Conservation (phyloP, 306 rosid genomes). For the Vigna unguiculata region DNA sequence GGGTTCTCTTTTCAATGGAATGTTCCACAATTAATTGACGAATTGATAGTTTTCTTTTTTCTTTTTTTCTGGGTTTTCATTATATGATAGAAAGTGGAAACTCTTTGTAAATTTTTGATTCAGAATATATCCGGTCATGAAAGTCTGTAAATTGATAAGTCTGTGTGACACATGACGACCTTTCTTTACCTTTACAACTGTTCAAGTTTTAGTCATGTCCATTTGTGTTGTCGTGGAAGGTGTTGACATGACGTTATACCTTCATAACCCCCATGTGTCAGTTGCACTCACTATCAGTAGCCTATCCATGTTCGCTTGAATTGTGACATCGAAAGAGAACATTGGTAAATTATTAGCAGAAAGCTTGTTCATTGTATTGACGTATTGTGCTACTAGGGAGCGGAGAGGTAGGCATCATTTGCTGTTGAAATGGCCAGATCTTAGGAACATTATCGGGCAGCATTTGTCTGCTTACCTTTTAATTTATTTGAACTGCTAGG, state of each 20-base stretch:
- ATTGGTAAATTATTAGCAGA: constrained; percentile 41
- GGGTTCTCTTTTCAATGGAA: constrained; percentile 1
- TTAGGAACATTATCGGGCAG: constrained; percentile 37
- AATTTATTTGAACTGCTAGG: constrained; percentile 1
- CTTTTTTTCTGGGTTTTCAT: constrained; percentile 29
- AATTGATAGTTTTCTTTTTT: constrained; percentile 23
- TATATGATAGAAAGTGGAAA: constrained; percentile 45
- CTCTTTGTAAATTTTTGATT: constrained; percentile 45
- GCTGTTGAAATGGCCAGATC: constrained; percentile 37
- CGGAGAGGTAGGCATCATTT: constrained; percentile 24
- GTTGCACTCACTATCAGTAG: constrained; percentile 33
- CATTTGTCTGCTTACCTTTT: constrained; percentile 37
- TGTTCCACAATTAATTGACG: constrained; percentile 38
- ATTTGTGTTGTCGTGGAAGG: constrained; percentile 33
- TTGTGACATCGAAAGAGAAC: constrained; percentile 47
- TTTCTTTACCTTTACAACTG: constrained; percentile 24
- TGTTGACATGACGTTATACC: constrained; percentile 15
- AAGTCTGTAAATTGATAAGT: constrained; percentile 48
- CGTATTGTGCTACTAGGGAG: constrained; percentile 21
- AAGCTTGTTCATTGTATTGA: constrained; percentile 34
- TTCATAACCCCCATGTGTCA: constrained; percentile 36
- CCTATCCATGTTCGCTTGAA: constrained; percentile 42
- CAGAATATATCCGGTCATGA: constrained; percentile 43
- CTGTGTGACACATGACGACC: constrained; percentile 28
- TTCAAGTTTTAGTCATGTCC: constrained; percentile 31